Evolutionary conservation across 768 basidiomycete species (phyloP).

Genomic region (Holtermannia corniformis): DNA sequence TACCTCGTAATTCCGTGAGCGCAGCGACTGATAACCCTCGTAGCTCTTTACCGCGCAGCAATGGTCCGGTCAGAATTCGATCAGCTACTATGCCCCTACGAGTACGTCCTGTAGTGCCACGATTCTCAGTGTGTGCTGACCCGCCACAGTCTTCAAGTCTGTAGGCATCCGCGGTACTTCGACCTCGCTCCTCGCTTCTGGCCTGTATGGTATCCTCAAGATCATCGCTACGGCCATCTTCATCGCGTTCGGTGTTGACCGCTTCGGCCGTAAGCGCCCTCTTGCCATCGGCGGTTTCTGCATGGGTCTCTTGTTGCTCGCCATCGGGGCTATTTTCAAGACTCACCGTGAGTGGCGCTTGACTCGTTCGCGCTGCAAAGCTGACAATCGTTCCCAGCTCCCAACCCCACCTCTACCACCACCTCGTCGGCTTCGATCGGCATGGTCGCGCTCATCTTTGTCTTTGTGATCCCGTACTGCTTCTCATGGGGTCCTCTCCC

Average conservation of each 20-base stretch:
- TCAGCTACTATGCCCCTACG: conserved; percentile 44
- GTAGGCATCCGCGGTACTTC: conserved; percentile 40
- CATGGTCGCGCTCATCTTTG: conserved; percentile 68
- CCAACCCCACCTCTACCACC: conserved; percentile 42
- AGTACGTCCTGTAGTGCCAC: no score
- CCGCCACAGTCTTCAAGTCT: conserved; percentile 5
- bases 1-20: no score
- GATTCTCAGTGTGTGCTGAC: conserved; percentile 16
- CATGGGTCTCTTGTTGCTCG: conserved; percentile 72
- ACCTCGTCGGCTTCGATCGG: conserved; percentile 51
- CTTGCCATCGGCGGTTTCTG: conserved; percentile 59
- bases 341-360: conserved; percentile 47
- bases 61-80: conserved; percentile 60
- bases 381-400: conserved; percentile 5
- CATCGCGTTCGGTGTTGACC: conserved; percentile 41
- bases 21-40: no score
- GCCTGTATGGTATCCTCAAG: conserved; percentile 44
- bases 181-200: conserved; percentile 40
- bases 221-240: conserved; percentile 42
- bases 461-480: conserved; percentile 79
- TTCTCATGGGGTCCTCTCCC: conserved; percentile 71
- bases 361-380: conserved; percentile 22
- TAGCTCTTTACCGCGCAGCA: conserved; percentile 70
- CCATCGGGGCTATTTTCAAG: conserved; percentile 74
- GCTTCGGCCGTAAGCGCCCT: conserved; percentile 45